A percentile compares a stretch with the other conserved stretches of the same genome.
phyloP scores from a whole-genome alignment of 805 yeast species.

The Ogataea glucozyma region DNA sequence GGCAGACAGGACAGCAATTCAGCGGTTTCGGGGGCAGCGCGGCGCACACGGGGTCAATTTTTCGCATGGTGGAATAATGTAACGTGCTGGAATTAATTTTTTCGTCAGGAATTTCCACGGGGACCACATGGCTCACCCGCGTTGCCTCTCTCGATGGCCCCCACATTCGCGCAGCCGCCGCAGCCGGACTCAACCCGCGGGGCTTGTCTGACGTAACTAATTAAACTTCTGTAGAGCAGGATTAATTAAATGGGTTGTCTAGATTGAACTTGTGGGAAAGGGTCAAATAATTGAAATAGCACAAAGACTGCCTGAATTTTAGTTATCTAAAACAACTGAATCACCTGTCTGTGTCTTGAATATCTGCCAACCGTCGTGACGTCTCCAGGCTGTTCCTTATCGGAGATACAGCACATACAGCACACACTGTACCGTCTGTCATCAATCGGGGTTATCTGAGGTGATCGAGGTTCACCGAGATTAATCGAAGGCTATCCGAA shows the following conservation, averaged over 20 bases:
- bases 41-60: not conserved
- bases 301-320: not conserved
- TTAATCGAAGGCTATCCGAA: too few species aligned
- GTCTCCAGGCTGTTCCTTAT: slow-evolving; percentile 1
- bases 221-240: slow-evolving; percentile 8
- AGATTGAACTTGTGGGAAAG: slow-evolving; percentile 3
- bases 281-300: not conserved
- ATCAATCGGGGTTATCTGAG: too few species aligned
- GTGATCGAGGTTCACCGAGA: too few species aligned
- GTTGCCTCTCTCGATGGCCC: not conserved
- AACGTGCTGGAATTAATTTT: too few species aligned
- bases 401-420: slow-evolving; percentile 2
- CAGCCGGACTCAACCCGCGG: slow-evolving; percentile 4
- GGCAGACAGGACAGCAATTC: not conserved
- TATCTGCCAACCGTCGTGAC: not conserved
- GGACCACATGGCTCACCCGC: not conserved
- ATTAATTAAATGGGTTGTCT: slow-evolving; percentile 8
- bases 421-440: too few species aligned
- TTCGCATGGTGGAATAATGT: not conserved
- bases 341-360: too few species aligned
- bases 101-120: too few species aligned
- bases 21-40: not conserved
- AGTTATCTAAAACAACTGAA: too few species aligned
- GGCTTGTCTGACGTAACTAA: slow-evolving; percentile 9
- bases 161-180: not conserved